A percentile compares a stretch with the other conserved stretches of the same genome.
Evolutionary conservation across 495 filamentous ascomycete genomes (phyloP).

Genomic region (Collariella sp.): DNA sequence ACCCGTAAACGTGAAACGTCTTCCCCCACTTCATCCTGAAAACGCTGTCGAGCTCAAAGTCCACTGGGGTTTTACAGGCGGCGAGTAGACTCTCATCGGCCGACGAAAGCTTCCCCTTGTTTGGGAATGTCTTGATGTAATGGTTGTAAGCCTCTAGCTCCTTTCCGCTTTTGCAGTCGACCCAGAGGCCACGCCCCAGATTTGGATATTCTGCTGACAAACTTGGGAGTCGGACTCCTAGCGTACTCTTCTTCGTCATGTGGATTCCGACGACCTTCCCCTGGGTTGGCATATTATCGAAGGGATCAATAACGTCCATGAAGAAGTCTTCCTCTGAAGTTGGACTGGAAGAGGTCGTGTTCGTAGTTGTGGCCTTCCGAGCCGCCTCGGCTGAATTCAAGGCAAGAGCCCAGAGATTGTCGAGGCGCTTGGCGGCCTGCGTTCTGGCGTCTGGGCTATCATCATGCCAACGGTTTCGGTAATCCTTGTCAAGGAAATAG

Average conservation of each 20-base stretch:
- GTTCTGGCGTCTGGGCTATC: background rate
- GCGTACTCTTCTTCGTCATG: conserved; percentile 3
- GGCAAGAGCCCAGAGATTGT: background rate
- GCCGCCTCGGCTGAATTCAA: background rate
- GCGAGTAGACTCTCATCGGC: background rate
- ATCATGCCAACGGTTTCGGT: background rate
- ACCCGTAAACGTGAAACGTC: background rate
- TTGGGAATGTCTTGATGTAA: background rate
- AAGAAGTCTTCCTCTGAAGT: background rate
- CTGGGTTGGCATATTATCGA: conserved; percentile 1
- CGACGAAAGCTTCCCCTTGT: background rate
- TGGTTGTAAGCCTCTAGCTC: background rate
- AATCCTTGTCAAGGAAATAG: conserved; percentile 1
- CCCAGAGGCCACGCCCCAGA: conserved; percentile 1
- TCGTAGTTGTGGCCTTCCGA: background rate
- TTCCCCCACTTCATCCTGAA: conserved; percentile 2
- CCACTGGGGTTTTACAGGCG: background rate
- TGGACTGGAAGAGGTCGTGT: background rate
- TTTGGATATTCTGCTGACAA: background rate
- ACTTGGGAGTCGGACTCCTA: conserved; percentile 1
- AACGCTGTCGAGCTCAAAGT: conserved; percentile 1
- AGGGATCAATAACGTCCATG: conserved; percentile 1
- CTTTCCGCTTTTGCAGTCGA: conserved; percentile 4
- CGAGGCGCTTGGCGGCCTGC: conserved; percentile 1
- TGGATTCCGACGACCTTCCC: background rate